A percentile compares a stretch with the other conserved stretches of the same genome.
Evolutionary conservation across 495 filamentous ascomycete species (phyloP).

Genomic region (Acidiella bohemica): DNA sequence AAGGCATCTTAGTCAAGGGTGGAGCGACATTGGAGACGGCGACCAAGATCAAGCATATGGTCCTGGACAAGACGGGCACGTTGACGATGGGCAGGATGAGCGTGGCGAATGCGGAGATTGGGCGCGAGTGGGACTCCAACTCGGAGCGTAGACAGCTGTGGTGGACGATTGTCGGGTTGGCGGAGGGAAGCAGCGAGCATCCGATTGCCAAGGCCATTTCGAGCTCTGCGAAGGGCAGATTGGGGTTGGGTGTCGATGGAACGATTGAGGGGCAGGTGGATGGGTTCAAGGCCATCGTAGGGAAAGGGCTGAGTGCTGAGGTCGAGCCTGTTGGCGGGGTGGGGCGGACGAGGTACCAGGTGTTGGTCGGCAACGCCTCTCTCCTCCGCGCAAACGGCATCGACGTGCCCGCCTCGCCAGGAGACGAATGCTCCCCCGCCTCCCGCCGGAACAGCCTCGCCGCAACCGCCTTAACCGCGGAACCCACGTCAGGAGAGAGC

Average conservation of each 20-base stretch:
- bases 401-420: constrained; percentile 47
- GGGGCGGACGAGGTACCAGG: constrained; percentile 55
- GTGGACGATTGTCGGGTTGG: constrained; percentile 89
- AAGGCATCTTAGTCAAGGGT: constrained; percentile 93
- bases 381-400: constrained; percentile 61
- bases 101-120: constrained; percentile 56
- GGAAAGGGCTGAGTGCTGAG: constrained; percentile 68
- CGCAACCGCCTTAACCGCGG: constrained; percentile 25
- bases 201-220: constrained; percentile 82
- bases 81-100: constrained; percentile 91
- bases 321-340: constrained; percentile 61
- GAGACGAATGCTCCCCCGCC: constrained; percentile 21
- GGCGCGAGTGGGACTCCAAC: constrained; percentile 52
- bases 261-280: constrained; percentile 68
- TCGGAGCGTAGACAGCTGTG: constrained; percentile 62
- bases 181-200: constrained; percentile 90
- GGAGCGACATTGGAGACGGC: constrained; percentile 85
- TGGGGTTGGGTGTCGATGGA: constrained; percentile 57
- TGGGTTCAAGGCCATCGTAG: constrained; percentile 72
- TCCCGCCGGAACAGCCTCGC: constrained; percentile 32
- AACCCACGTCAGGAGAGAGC: constrained; percentile 1
- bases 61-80: constrained; percentile 99
- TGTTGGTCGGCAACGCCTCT: constrained; percentile 68
- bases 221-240: constrained; percentile 53
- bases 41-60: constrained; percentile 80